Conservation (phyloP, 176 grass and related monocot genomes). For the Alopecurus myosuroides region DNA sequence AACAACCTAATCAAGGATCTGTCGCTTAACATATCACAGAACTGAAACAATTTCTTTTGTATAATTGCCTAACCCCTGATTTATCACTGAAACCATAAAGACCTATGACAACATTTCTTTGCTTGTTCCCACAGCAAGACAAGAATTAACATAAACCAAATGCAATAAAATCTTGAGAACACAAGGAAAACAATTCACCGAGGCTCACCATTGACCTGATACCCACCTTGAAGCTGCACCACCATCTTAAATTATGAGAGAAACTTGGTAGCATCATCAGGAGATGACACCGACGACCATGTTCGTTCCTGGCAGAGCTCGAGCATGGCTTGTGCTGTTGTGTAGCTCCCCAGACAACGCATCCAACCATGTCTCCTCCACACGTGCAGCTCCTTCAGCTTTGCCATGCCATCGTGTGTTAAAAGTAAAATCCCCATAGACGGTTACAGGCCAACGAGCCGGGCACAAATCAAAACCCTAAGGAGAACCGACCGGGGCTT, state of each 20-base stretch:
- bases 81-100: no score
- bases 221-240: no score
- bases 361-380: constrained; percentile 68
- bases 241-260: no score
- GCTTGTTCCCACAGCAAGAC: no score
- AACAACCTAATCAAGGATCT: background rate
- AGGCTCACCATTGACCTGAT: no score
- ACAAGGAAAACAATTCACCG: no score
- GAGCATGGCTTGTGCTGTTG: constrained; percentile 61
- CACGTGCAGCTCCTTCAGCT: constrained; percentile 76
- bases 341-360: constrained; percentile 57
- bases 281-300: no score
- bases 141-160: no score
- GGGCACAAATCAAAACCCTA: constrained; percentile 17
- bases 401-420: constrained; percentile 17
- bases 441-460: background rate
- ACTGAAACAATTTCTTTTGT: background rate
- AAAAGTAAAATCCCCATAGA: background rate
- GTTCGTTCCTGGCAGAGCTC: constrained; percentile 76
- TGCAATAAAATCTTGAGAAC: no score
- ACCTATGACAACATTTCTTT: no score
- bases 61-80: background rate
- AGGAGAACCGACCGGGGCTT: no score
- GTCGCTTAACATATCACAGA: background rate
- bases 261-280: no score